phyloP scores from a whole-genome alignment of 345 rosid species.

The Erysimum cheiranthoides region DNA sequence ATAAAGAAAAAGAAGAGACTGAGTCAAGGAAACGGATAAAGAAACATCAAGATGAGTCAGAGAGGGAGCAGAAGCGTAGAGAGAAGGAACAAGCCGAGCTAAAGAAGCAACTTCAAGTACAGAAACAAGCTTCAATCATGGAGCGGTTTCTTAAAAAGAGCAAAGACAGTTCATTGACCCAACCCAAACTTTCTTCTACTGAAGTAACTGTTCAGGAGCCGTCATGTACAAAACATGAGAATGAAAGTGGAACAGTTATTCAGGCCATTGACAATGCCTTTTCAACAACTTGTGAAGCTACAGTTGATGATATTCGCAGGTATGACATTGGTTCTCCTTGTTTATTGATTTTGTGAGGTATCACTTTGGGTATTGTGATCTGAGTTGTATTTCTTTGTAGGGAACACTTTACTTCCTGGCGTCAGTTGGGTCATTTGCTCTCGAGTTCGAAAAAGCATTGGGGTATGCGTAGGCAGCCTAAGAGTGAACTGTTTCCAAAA shows the following conservation, averaged over 20 bases:
- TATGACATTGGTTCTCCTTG: constrained; percentile 37
- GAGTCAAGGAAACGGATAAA: constrained; percentile 64
- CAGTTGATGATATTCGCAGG: constrained; percentile 63
- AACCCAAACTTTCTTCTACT: constrained; percentile 46
- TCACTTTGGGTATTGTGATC: constrained; percentile 30
- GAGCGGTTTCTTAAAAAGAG: constrained; percentile 77
- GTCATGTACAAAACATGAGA: constrained; percentile 44
- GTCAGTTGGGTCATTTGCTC: constrained; percentile 53
- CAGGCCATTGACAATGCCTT: constrained; percentile 64
- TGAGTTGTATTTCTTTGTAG: constrained; percentile 50
- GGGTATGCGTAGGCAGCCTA: constrained; percentile 82
- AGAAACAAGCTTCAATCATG: constrained; percentile 94
- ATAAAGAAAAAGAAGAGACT: constrained; percentile 65
- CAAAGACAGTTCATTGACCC: constrained; percentile 50
- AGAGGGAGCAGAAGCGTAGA: constrained; percentile 67
- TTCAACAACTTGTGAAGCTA: constrained; percentile 54
- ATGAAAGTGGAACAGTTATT: constrained; percentile 51
- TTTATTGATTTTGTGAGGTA: constrained; percentile 15
- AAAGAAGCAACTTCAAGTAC: constrained; percentile 61
- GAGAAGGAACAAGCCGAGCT: constrained; percentile 80
- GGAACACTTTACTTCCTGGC: constrained; percentile 81
- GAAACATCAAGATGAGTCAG: constrained; percentile 84
- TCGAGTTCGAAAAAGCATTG: constrained; percentile 61
- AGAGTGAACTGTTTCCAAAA: constrained; percentile 64
- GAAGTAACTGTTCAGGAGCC: constrained; percentile 37